Base-by-base conservation (phyloP, 1,139 yeast species). In the Candida neerlandica region DNA sequence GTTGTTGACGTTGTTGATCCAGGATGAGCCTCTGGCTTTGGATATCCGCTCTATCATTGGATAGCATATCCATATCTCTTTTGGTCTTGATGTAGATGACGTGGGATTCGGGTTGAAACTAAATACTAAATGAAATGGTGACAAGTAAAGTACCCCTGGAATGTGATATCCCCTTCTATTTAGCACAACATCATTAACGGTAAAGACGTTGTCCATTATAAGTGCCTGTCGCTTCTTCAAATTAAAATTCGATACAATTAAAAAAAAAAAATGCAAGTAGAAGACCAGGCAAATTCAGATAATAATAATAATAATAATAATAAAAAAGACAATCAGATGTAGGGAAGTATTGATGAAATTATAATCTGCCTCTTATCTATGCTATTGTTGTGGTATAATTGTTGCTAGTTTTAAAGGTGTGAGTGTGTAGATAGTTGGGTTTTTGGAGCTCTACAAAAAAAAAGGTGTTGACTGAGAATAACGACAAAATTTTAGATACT, bases 1-100 rank as follows among this genome's bases (percentile, higher is more conserved):
- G 43, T 54, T 55, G 46, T 54, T 59, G 16, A 21, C 29, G 23
- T 41, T 41, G 18, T n/a, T 59, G 18, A 70, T 53, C 65, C 73
- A 64, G 2, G 81, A 71, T 3, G 84, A 72, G 26, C 87, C 84
- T 54, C 81, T 60, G 29, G 84, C 77, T 55, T 86, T 82, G 55
- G 81, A 80, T 2, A 89, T 84, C 49, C 78, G 72, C 43, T 84
- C 87, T 43, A 92, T 85, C 57, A 92, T 82, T 0, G 98, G 98
- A 66, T 92, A 94, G 52, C 96, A 88, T 33, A 91, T 80, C 99
- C 99, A 94, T 19, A 90, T 80, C 63, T 94, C 98, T 52, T 85
- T 71, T 34, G 73, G 69, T 29, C 65, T n/a, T 55, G 56, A 51
- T 30, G 55, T 44, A 16, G 56, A 52, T 42, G 51, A 54, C 50